phyloP scores from a whole-genome alignment of 768 basidiomycete species.

The Dendrothele bispora region DNA sequence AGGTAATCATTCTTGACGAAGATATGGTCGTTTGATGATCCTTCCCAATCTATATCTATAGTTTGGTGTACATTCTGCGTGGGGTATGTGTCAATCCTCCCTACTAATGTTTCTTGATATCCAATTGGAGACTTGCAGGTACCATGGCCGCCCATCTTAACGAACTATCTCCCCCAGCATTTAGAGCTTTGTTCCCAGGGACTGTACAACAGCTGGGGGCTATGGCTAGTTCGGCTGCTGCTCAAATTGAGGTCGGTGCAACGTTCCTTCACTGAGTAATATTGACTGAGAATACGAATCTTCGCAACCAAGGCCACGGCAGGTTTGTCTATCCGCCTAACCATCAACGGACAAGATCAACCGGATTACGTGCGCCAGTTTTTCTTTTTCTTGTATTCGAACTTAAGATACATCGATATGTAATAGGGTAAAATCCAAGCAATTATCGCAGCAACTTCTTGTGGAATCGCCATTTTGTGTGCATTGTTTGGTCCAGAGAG shows the following conservation, averaged over 20 bases:
- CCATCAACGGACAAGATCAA: slow-evolving; percentile 10
- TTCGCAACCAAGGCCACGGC: slow-evolving; percentile 15
- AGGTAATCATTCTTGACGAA: too few relatives aligned
- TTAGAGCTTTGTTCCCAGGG: slow-evolving; percentile 66
- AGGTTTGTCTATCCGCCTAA: slow-evolving; percentile 8
- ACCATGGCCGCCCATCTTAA: slow-evolving; percentile 53
- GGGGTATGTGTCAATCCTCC: too few relatives aligned
- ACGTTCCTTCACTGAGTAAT: background rate
- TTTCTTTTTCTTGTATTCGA: too few relatives aligned
- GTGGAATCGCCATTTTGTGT: too few relatives aligned
- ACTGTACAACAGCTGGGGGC: slow-evolving; percentile 65
- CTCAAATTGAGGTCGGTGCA: slow-evolving; percentile 16
- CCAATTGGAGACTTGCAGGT: background rate
- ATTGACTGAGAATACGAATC: background rate
- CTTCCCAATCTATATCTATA: slow-evolving; percentile 29
- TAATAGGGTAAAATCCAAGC: too few relatives aligned
- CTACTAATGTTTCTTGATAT: background rate
- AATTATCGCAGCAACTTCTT: too few relatives aligned
- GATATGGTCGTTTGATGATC: too few relatives aligned
- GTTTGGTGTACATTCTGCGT: slow-evolving; percentile 68
- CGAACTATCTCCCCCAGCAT: slow-evolving; percentile 67
- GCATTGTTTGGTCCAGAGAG: too few relatives aligned
- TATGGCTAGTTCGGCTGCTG: slow-evolving; percentile 22
- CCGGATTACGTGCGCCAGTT: slow-evolving; percentile 14
- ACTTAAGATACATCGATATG: too few relatives aligned